These are phyloP conservation scores for Monilinia vaccinii-corymbosi DNA, from an alignment of 2,329 filamentous ascomycete genomes.

Conservation along the genomic window DNA sequence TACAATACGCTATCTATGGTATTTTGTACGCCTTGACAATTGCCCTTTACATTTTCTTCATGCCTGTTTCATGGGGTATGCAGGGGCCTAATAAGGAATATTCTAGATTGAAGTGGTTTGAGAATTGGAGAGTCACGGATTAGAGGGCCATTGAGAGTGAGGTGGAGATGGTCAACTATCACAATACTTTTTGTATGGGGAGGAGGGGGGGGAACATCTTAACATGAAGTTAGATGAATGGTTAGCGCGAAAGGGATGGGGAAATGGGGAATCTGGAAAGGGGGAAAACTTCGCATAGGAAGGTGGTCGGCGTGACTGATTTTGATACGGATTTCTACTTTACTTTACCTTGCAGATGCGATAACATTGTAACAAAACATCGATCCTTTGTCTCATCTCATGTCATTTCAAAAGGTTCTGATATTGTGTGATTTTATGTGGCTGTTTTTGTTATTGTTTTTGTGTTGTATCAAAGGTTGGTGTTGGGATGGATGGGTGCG, in stretches of 20 bases:
- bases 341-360: background rate
- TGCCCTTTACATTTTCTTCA: slow-evolving; percentile 80
- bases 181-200: background rate
- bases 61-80: slow-evolving; percentile 96
- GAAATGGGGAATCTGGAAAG: background rate
- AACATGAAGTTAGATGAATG: background rate
- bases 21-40: slow-evolving; percentile 66
- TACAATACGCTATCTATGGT: slow-evolving; percentile 63
- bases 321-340: background rate
- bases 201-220: background rate
- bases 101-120: slow-evolving; percentile 89
- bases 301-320: background rate
- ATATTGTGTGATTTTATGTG: background rate
- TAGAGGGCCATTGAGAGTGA: slow-evolving; percentile 9
- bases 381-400: background rate
- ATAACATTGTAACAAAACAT: slow-evolving; percentile 1
- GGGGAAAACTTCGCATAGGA: background rate
- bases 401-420: background rate
- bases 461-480: background rate
- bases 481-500: too few species aligned
- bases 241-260: background rate
- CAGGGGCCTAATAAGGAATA: slow-evolving; percentile 75
- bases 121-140: slow-evolving; percentile 54
- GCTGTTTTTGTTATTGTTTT: background rate
- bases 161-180: background rate